Base-by-base conservation (phyloP, 768 basidiomycete species). In the Lentinula aciculospora region DNA sequence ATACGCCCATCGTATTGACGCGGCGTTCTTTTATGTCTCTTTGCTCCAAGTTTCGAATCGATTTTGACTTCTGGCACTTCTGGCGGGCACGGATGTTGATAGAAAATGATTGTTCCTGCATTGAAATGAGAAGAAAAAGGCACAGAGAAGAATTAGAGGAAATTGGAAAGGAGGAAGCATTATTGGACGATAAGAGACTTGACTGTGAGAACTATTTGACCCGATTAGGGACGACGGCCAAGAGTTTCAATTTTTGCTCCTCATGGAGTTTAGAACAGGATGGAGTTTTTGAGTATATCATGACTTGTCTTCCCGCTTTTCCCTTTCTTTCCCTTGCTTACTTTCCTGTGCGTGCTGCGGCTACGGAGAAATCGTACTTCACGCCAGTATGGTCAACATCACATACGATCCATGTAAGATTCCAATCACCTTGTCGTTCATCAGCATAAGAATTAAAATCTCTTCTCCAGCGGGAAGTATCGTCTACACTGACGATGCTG, bases 391-490 rank as follows among this genome's bases (percentile, higher is more conserved):
- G 62, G 62, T 63, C 32, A 61, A 63, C 19, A 36, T 63, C 19
- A 61, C 50, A 9, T 61, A 63, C 57, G 56, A 61, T 21, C 32
- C 36, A 13, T 64, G 63, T 59, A 49, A 28, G 61, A 13, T 44
- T 36, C 36, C 7, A 4, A n/a, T n/a, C n/a, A 15, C 28, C 46
- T 56, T 37, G 55, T 56, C 23, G 32, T 57, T 40, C 56, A 47
- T 59, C 49, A 53, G 31, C 3, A 36, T 44, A 23, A 37, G 19
- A 61, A 37, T 45, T 53, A 2, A 21, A 4, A n/a, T 4, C 25
- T 54, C 54, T 56, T 58, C 27, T 46, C 50, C 61, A 80, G 78
- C 77, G 36, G 69, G 71, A 25, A 69, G 73, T 66, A 62, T 79
- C 17, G 59, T 64, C 34, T 71, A 64, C 47, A 69, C 68, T 31